Evolutionary conservation across 768 basidiomycete species (phyloP), one percentile per base, ranked within the genome.

Genomic region (Holtermanniella nyarrowii): DNA sequence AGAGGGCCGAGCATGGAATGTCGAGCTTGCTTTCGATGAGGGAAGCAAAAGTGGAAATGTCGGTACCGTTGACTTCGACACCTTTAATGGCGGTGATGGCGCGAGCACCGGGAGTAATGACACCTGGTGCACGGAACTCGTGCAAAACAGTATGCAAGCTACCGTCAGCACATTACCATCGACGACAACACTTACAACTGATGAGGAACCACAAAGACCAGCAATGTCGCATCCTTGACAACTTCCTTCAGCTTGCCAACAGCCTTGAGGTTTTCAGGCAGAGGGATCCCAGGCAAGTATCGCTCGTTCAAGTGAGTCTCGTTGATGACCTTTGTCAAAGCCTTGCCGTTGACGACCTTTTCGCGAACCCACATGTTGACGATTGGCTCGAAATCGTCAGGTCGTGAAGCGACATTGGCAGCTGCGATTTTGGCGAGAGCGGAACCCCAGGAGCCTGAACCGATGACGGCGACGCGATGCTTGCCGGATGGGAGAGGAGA

Each of bases 81-180:
- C 76, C 76, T 67, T 77, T 77, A 66, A 75, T 73, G 46, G 74
- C 70, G 7, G 74, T 73, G 58, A 76, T 70, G 24, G 69, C 74
- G 40, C 70, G 56, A 21, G 73, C 73, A 14, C 67, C 68, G 25
- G 63, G 63, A 7, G 59, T 53, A 13, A 70, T 55, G 25, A 75
- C 61, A 25, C 62, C 64, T 18, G 61, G 58, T 26, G 52, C 42
- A 20, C 55, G 50, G 40, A 66, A 57, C 44, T 70, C 68, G 18
- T 44, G 42, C 16, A 70, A 50, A 13, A 70, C 68, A 26, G 66
- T 63, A 56, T 62, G 59, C 16, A 70, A 61, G 65, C 58, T 69
- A 31, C 41, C 14, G n/a, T 40, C 13, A 46, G 51, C n/a, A n/a
- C n/a, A n/a, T 47, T 10, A 10, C 5, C 16, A 14, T 40, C n/a